Percentiles rank a stretch among this genome's conserved stretches.
These are phyloP conservation scores for Ceratocystis lukuohia DNA, from an alignment of 2,329 filamentous ascomycete species.

Conservation along the genomic window DNA sequence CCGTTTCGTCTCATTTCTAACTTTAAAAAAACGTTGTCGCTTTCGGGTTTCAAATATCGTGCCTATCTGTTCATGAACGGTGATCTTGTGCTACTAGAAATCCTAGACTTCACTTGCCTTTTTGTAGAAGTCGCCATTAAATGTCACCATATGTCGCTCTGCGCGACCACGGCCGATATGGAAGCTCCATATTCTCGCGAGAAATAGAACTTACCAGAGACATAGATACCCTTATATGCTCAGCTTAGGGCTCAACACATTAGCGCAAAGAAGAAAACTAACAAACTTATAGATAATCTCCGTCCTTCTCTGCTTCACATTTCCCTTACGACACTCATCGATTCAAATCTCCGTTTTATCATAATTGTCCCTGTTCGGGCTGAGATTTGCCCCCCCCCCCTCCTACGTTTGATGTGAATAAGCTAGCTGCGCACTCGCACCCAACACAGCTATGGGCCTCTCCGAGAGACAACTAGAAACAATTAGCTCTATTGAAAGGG, in stretches of 20 bases:
- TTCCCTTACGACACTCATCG: background rate
- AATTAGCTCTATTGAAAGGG: slow-evolving; percentile 38
- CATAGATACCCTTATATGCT: background rate
- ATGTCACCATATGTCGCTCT: background rate
- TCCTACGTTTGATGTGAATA: background rate
- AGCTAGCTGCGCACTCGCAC: too few species aligned
- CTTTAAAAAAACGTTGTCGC: background rate
- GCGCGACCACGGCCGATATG: background rate
- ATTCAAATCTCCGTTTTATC: background rate
- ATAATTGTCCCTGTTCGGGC: too few species aligned
- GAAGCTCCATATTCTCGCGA: background rate
- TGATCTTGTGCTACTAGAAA: background rate
- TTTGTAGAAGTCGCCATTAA: background rate
- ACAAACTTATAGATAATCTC: background rate
- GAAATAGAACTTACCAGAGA: background rate
- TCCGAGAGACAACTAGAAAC: slow-evolving; percentile 28
- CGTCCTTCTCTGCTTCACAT: background rate
- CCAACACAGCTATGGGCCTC: slow-evolving; percentile 23
- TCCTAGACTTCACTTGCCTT: background rate
- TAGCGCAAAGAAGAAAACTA: background rate
- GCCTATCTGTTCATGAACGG: background rate
- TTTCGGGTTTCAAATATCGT: background rate
- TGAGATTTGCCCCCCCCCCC: background rate
- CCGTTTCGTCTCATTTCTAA: background rate
- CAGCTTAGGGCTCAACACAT: background rate